phyloP scores from a whole-genome alignment of 495 filamentous ascomycete species.

The Poronia punctata region DNA sequence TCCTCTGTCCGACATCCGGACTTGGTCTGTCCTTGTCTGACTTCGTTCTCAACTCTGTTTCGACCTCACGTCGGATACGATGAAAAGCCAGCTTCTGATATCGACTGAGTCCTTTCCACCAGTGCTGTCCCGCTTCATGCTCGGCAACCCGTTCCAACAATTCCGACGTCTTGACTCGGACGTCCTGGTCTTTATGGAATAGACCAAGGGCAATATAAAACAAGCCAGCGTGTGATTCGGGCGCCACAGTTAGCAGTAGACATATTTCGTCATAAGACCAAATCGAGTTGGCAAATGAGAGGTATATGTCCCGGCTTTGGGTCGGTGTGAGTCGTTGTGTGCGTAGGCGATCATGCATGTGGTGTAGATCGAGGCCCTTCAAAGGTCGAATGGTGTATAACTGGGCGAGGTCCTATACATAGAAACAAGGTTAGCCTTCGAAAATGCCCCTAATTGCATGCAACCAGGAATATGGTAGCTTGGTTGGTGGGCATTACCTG shows the following conservation, averaged over 20 bases:
- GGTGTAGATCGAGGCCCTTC: constrained; percentile 75
- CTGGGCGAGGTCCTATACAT: constrained; percentile 55
- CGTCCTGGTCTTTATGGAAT: constrained; percentile 81
- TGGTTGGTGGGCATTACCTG: constrained; percentile 47
- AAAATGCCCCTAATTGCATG: neutral
- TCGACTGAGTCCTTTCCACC: constrained; percentile 78
- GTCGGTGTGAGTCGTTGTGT: constrained; percentile 62
- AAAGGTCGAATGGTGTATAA: constrained; percentile 65
- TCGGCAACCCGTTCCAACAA: constrained; percentile 74
- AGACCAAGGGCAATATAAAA: constrained; percentile 89
- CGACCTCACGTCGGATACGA: constrained; percentile 58
- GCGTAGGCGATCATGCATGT: constrained; percentile 86
- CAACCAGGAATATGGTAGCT: neutral
- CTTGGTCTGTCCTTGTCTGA: constrained; percentile 22
- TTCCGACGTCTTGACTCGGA: constrained; percentile 68
- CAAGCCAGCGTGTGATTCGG: constrained; percentile 80
- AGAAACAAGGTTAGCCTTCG: neutral
- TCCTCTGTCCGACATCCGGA: constrained; percentile 21
- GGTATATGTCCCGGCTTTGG: constrained; percentile 72
- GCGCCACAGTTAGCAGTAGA: constrained; percentile 77
- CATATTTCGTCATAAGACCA: constrained; percentile 82
- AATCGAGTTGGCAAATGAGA: constrained; percentile 67
- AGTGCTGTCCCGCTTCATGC: constrained; percentile 88
- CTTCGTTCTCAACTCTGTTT: constrained; percentile 34
- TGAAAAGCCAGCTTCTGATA: constrained; percentile 80